Conservation (phyloP, 2,329 filamentous ascomycete genomes). For the Calonectria multiphialidica region DNA sequence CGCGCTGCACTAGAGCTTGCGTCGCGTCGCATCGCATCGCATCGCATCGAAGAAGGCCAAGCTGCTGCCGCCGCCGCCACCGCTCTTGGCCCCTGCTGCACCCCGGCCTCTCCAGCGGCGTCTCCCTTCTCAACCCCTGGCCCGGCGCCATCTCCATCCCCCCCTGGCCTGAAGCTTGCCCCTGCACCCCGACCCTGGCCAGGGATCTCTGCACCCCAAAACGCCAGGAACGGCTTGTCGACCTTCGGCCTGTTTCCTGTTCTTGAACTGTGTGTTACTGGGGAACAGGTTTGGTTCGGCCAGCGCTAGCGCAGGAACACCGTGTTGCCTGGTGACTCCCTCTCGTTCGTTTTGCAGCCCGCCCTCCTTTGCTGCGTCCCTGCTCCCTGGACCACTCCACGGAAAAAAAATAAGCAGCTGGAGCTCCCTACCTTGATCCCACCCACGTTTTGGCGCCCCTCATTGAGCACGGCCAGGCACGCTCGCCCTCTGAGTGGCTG, state of each 20-base stretch:
- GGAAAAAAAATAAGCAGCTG: slow-evolving; percentile 1
- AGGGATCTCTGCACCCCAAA: slow-evolving; percentile 19
- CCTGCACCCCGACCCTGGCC: slow-evolving; percentile 1
- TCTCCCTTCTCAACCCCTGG: slow-evolving; percentile 7
- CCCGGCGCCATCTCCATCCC: background rate
- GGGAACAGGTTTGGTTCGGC: background rate
- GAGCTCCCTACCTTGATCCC: background rate
- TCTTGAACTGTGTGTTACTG: slow-evolving; percentile 1
- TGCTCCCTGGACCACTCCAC: background rate
- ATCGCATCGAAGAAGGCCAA: slow-evolving; percentile 1
- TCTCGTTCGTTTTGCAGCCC: slow-evolving; percentile 4
- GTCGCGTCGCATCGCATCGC: slow-evolving; percentile 13
- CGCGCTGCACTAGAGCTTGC: slow-evolving; percentile 12
- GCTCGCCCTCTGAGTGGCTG: slow-evolving; percentile 12
- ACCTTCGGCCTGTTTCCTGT: background rate
- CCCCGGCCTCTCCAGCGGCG: background rate
- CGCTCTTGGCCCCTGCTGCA: background rate
- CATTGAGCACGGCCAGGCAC: slow-evolving; percentile 7
- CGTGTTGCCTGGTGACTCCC: background rate
- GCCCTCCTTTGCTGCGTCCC: background rate
- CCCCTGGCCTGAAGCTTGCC: background rate
- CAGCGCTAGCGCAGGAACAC: slow-evolving; percentile 20
- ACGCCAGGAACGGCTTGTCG: slow-evolving; percentile 14
- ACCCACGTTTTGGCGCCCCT: slow-evolving; percentile 16
- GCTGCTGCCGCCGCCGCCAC: slow-evolving; percentile 18